Base-by-base conservation (phyloP, 1,284 basidiomycete species). In the Cutaneotrichosporon cutaneum region DNA sequence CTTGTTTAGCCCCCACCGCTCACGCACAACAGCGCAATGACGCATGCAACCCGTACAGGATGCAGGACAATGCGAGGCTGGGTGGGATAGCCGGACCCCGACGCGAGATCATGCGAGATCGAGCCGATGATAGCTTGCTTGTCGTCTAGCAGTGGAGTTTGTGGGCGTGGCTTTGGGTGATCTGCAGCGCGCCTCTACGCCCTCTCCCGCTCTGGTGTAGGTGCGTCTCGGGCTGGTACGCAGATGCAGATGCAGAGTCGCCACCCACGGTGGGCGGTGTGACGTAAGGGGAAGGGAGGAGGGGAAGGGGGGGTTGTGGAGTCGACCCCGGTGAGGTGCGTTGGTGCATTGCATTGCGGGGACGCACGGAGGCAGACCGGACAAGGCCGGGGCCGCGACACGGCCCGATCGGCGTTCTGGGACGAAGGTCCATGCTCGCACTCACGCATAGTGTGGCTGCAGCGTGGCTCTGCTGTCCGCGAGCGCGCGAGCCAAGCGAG, bases 91-190 rank as follows among this genome's bases (percentile, higher is more conserved):
- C 30, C 30, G 30, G 39, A 18, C 14, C 11, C 35, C 35, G 35
- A 36, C 13, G 35, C 35, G 35, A 16, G n/a, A n/a, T n/a, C n/a
- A n/a, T n/a, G n/a, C 35, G 35, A 36, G 35, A 36, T 36, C 11
- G 11, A 14, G 13, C 11, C 35, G 2, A 14, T 14, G 39, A 42
- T 42, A 42, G 39, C 39, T 42, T 42, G 16, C 39, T n/a, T 42
- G 39, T 42, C 39, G 39, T 42, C 39, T 42, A 42, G 39, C 39
- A 42, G 39, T 42, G 39, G 39, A 9, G 39, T 42, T 42, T 42
- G 39, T 42, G 39, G 39, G 18, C 3, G 2, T 42, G 16, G 18
- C 4, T 7, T 4, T 39, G 36, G 32, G 35, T 13, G 5, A 36
- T 36, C 35, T 36, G 39, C 18, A 42, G 30, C 9, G 9, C 30